A percentile compares a stretch with the other conserved stretches of the same genome.
These are phyloP conservation scores for Silene vulgaris DNA, from an alignment of 179 eudicot genomes.

Conservation along the genomic window DNA sequence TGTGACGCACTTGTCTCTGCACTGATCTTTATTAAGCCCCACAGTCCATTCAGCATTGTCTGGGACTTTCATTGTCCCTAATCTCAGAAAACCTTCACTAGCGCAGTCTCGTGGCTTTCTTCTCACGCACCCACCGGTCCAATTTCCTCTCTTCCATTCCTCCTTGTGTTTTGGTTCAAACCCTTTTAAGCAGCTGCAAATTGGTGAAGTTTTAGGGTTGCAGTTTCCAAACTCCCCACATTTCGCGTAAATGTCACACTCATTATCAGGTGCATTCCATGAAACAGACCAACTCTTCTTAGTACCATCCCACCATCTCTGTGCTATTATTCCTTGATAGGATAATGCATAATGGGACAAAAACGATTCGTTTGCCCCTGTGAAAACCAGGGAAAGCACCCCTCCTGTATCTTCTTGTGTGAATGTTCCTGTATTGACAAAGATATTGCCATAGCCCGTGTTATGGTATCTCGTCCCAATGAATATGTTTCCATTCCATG, in stretches of 20 bases:
- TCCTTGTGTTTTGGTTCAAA: constrained; percentile 24
- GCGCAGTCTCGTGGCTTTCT: constrained; percentile 23
- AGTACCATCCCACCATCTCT: constrained; percentile 23
- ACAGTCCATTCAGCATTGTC: constrained; percentile 21
- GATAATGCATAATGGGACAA: not conserved
- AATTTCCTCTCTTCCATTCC: constrained; percentile 33
- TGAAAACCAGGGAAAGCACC: constrained; percentile 12
- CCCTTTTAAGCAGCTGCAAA: constrained; percentile 33
- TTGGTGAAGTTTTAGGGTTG: constrained; percentile 13
- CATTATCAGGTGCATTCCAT: constrained; percentile 14
- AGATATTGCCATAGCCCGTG: constrained; percentile 14
- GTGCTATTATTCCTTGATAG: constrained; percentile 8
- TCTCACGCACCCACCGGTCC: constrained; percentile 38
- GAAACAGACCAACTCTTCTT: constrained; percentile 24
- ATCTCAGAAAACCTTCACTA: constrained; percentile 30
- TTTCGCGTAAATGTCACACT: constrained; percentile 24
- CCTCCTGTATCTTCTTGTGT: constrained; percentile 20
- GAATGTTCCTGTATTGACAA: constrained; percentile 13
- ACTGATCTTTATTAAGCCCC: constrained; percentile 18
- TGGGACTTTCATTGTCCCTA: constrained; percentile 26
- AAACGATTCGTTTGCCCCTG: constrained; percentile 10
- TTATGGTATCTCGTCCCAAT: constrained; percentile 20
- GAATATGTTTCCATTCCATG: constrained; percentile 27
- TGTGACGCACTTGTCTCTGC: constrained; percentile 14
- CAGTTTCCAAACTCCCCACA: constrained; percentile 29